Evolutionary conservation across 2,329 filamentous ascomycete genomes (phyloP).

Genomic region (Trichophyton rubrum): DNA sequence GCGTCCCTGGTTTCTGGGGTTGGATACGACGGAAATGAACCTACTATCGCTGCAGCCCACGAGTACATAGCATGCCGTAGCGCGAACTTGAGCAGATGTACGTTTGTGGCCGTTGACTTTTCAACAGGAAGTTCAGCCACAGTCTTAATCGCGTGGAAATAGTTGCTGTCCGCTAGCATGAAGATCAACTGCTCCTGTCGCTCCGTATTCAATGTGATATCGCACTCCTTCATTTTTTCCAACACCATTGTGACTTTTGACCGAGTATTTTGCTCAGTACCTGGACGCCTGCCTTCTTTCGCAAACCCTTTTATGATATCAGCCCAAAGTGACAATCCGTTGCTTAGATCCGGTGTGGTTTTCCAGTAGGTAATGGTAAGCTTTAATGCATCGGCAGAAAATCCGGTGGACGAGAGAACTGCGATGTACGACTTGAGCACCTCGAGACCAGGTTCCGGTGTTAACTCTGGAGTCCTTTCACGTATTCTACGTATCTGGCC

Average conservation of each 20-base stretch:
- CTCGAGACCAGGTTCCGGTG: slow-evolving; percentile 16
- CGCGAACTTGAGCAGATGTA: slow-evolving; percentile 48
- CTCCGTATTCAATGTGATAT: slow-evolving; percentile 24
- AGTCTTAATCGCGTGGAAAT: slow-evolving; percentile 48
- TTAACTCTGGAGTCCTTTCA: neutral
- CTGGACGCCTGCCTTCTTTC: slow-evolving; percentile 36
- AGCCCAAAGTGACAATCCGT: slow-evolving; percentile 30
- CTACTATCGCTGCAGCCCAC: slow-evolving; percentile 52
- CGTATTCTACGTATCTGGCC: slow-evolving; percentile 18
- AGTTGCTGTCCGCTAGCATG: slow-evolving; percentile 49
- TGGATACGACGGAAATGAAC: slow-evolving; percentile 33
- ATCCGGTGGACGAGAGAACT: slow-evolving; percentile 44
- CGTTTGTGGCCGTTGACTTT: slow-evolving; percentile 38
- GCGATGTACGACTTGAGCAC: slow-evolving; percentile 37
- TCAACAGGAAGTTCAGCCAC: slow-evolving; percentile 50
- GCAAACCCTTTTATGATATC: slow-evolving; percentile 44
- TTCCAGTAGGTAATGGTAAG: slow-evolving; percentile 33
- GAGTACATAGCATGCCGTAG: slow-evolving; percentile 46
- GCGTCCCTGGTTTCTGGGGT: slow-evolving; percentile 55
- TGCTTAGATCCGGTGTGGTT: neutral
- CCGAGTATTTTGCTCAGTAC: slow-evolving; percentile 6
- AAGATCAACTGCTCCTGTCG: slow-evolving; percentile 43
- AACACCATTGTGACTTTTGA: slow-evolving; percentile 16
- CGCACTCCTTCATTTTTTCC: slow-evolving; percentile 14
- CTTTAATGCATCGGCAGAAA: slow-evolving; percentile 41